Conservation (phyloP, 164 flowering plant species). For the Macadamia integrifolia region DNA sequence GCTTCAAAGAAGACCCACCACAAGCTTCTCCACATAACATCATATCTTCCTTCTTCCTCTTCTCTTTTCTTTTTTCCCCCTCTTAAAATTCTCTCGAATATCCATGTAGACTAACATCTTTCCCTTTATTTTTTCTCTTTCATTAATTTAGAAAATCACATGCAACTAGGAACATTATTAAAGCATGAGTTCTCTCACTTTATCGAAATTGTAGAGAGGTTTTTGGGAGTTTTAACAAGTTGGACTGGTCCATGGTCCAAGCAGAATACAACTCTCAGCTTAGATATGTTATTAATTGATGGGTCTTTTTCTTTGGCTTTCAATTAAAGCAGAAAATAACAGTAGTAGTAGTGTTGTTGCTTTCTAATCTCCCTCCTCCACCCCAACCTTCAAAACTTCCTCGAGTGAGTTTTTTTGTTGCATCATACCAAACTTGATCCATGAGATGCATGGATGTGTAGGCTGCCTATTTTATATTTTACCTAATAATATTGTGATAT, state of each 20-base stretch:
- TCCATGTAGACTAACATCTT: conserved; percentile 23
- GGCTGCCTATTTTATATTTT: too few relatives aligned
- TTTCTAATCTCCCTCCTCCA: neutral
- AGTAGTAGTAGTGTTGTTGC: neutral
- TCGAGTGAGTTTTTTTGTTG: neutral
- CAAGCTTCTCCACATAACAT: conserved; percentile 16
- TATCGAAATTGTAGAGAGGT: neutral
- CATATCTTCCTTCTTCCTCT: conserved; percentile 4
- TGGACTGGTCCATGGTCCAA: conserved; percentile 1
- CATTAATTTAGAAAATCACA: neutral
- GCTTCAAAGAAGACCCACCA: conserved; percentile 23
- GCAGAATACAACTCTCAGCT: neutral
- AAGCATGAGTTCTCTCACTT: neutral
- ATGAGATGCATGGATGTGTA: neutral
- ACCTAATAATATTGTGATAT: too few relatives aligned
- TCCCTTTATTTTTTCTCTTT: conserved; percentile 2
- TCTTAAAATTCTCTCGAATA: conserved; percentile 12
- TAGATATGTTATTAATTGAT: neutral
- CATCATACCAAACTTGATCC: neutral
- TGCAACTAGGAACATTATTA: neutral
- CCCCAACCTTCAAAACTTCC: neutral
- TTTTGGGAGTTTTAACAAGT: neutral
- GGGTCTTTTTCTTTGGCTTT: neutral
- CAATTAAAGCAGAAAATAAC: conserved; percentile 2
- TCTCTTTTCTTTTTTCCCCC: neutral